A percentile compares a stretch with the other conserved stretches of the same genome.
phyloP scores from a whole-genome alignment of 192 early-diverging fungal genomes.

The Coemansia sp. region DNA sequence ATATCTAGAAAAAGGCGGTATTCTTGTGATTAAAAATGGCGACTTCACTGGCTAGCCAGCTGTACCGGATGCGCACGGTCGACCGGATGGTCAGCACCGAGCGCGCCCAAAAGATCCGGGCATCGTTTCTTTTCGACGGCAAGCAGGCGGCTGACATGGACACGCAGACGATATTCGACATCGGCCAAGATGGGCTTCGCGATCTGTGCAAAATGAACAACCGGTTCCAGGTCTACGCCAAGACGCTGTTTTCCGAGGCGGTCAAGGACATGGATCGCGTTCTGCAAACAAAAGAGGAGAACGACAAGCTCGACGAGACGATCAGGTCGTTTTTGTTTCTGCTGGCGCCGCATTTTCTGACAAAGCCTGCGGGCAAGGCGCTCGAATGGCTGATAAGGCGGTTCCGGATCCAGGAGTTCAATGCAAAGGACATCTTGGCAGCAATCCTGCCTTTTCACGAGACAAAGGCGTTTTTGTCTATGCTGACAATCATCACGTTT shows the following conservation, averaged over 20 bases:
- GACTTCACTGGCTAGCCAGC: constrained; percentile 64
- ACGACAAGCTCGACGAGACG: constrained; percentile 70
- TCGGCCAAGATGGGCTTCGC: constrained; percentile 74
- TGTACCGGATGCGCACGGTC: constrained; percentile 60
- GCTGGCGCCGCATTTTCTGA: constrained; percentile 79
- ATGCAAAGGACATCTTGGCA: constrained; percentile 71
- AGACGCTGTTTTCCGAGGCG: constrained; percentile 76
- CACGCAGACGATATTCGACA: constrained; percentile 78
- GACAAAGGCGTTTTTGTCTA: constrained; percentile 78
- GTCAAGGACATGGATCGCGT: constrained; percentile 77
- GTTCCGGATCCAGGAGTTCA: constrained; percentile 82
- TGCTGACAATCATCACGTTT: constrained; percentile 74
- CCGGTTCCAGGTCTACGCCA: constrained; percentile 63
- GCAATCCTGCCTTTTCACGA: constrained; percentile 93
- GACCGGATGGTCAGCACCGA: constrained; percentile 60
- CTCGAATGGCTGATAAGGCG: constrained; percentile 91
- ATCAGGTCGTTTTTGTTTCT: constrained; percentile 71
- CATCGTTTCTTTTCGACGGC: constrained; percentile 78
- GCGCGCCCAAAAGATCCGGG: constrained; percentile 56
- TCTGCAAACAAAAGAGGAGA: constrained; percentile 76
- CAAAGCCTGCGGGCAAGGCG: constrained; percentile 80
- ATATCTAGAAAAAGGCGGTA: not conserved
- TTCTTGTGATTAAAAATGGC: constrained; percentile 35
- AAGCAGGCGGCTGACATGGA: constrained; percentile 87
- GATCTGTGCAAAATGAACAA: constrained; percentile 68